A percentile compares a stretch with the other conserved stretches of the same genome.
phyloP scores from a whole-genome alignment of 306 rosid genomes.

The Prunus mume region DNA sequence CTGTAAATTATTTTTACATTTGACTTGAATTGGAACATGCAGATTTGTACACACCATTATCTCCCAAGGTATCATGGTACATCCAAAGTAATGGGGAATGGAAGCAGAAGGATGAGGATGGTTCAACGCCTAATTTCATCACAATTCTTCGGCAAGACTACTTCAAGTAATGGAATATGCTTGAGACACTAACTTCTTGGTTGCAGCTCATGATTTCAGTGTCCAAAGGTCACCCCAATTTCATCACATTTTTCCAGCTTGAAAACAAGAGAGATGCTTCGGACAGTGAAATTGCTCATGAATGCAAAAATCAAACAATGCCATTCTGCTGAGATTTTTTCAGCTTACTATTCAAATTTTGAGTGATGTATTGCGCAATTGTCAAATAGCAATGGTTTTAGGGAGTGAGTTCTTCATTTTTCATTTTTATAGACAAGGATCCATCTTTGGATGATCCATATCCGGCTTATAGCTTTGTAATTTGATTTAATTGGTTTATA shows the following conservation, averaged over 20 bases:
- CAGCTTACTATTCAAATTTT: conserved; percentile 1
- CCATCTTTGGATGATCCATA: neutral
- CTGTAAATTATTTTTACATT: neutral
- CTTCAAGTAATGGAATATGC: conserved; percentile 48
- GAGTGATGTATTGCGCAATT: conserved; percentile 7
- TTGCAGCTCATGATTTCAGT: neutral
- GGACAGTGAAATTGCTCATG: neutral
- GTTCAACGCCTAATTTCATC: conserved; percentile 40
- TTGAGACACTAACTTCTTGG: neutral
- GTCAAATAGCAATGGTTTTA: conserved; percentile 3
- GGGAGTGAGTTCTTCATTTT: neutral
- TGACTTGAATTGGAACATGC: conserved; percentile 25
- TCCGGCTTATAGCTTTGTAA: conserved; percentile 2
- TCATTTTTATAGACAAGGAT: neutral
- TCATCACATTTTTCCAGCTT: neutral
- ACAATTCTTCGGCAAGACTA: conserved; percentile 61
- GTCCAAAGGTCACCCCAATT: neutral
- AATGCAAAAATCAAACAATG: neutral
- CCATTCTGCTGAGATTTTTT: neutral
- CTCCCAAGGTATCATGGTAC: conserved; percentile 79
- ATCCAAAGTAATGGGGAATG: conserved; percentile 58
- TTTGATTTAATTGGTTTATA: neutral
- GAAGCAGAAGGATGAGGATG: conserved; percentile 71
- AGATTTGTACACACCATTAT: conserved; percentile 65
- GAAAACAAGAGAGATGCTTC: neutral